Percentiles rank a stretch among this genome's conserved stretches.
Evolutionary conservation across 2,329 filamentous ascomycete species (phyloP).

Genomic region (Trichoderma afroharzianum): DNA sequence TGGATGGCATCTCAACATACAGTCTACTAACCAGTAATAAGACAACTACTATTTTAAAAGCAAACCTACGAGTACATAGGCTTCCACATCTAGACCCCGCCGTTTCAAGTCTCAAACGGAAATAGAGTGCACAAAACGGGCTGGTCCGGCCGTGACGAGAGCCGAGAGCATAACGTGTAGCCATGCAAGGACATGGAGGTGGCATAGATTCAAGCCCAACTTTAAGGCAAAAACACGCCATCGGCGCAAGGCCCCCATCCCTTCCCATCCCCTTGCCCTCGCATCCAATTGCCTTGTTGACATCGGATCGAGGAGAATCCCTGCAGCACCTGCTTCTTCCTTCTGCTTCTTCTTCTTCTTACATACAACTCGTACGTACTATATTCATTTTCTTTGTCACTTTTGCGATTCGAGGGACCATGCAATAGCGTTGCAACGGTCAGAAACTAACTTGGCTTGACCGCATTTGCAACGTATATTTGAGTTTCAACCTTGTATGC

Average conservation of each 20-base stretch:
- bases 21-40: background rate
- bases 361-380: background rate
- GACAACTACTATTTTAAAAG: background rate
- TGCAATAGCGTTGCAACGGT: background rate
- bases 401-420: background rate
- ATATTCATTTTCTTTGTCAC: background rate
- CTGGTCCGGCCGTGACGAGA: background rate
- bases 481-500: background rate
- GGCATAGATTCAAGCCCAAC: background rate
- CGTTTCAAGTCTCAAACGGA: slow-evolving; percentile 4
- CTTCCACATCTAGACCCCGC: background rate
- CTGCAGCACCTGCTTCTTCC: background rate
- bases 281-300: background rate
- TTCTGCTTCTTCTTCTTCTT: background rate
- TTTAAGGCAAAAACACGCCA: slow-evolving; percentile 4
- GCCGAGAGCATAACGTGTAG: background rate
- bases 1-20: background rate
- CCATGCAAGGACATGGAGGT: background rate
- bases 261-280: background rate
- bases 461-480: background rate
- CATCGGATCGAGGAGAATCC: background rate
- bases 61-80: background rate
- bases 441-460: background rate
- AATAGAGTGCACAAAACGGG: background rate
- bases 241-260: background rate